phyloP scores from a whole-genome alignment of 75 land plant species.

The Cunninghamia lanceolata region DNA sequence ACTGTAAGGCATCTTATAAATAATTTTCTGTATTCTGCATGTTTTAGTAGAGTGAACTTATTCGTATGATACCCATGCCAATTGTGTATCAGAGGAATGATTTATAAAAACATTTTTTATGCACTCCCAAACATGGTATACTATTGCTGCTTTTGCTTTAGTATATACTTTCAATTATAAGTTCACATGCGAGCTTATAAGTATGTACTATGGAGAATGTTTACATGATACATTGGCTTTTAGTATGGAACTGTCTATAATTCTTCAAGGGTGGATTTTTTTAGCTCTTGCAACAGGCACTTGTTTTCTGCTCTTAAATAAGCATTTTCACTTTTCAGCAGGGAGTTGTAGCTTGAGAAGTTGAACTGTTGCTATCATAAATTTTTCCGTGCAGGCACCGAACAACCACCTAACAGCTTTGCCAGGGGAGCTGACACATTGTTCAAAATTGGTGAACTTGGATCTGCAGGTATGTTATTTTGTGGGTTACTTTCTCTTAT shows the following conservation, averaged over 20 bases:
- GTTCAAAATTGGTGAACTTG: constrained; percentile 62
- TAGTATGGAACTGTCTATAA: background rate
- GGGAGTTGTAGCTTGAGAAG: background rate
- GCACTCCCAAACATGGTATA: too few species aligned
- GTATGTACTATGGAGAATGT: background rate
- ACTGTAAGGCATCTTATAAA: too few species aligned
- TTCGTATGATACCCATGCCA: too few species aligned
- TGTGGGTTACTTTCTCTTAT: background rate
- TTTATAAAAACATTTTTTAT: too few species aligned
- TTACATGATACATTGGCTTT: background rate
- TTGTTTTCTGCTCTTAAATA: background rate
- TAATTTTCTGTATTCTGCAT: too few species aligned
- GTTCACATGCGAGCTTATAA: background rate
- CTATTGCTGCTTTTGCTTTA: background rate
- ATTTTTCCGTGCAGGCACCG: constrained; percentile 44
- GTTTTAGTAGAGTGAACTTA: too few species aligned
- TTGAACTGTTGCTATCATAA: background rate
- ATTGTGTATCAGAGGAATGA: too few species aligned
- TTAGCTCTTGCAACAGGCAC: background rate
- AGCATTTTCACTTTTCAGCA: background rate
- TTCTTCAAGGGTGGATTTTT: background rate
- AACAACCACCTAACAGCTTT: constrained; percentile 59
- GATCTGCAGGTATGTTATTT: constrained; percentile 70
- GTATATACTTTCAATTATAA: too few species aligned
- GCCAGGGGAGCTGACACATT: constrained; percentile 69